A percentile compares a stretch with the other conserved stretches of the same genome.
Conservation (phyloP, 2,329 filamentous ascomycete species). For the Fusarium pseudonygamai region DNA sequence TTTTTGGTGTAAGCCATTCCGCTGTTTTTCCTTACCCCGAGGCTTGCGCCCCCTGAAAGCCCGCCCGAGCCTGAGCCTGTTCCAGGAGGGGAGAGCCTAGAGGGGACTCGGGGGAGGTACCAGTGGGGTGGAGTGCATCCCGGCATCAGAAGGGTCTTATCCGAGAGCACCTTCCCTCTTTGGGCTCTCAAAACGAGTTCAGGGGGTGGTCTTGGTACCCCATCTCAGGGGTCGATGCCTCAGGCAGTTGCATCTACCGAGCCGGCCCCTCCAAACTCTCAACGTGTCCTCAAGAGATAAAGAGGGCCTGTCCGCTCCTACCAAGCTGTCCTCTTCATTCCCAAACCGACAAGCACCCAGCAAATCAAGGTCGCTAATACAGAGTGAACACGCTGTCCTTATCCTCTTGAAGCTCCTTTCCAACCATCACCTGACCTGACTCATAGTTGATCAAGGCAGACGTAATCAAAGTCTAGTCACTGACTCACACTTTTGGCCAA, state of each 20-base stretch:
- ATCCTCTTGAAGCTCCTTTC: constrained; percentile 25
- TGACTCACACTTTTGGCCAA: constrained; percentile 40
- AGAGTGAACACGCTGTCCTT: constrained; percentile 44
- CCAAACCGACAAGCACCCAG: constrained; percentile 26
- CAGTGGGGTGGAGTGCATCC: background rate
- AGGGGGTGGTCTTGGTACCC: constrained; percentile 18
- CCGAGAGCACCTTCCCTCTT: constrained; percentile 26
- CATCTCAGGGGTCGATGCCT: constrained; percentile 41
- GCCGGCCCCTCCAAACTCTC: constrained; percentile 30
- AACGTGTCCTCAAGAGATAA: constrained; percentile 52
- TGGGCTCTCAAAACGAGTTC: constrained; percentile 12
- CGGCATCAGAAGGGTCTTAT: constrained; percentile 25
- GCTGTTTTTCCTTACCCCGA: too few species aligned
- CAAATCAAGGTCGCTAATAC: constrained; percentile 25
- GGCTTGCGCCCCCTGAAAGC: constrained; percentile 32
- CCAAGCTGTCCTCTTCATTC: constrained; percentile 17
- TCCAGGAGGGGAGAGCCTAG: constrained; percentile 10
- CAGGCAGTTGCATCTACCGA: constrained; percentile 39
- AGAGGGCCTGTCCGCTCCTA: constrained; percentile 43
- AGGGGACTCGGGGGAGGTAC: background rate
- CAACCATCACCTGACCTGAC: constrained; percentile 39
- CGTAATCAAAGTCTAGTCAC: constrained; percentile 19
- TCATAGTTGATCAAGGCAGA: constrained; percentile 34
- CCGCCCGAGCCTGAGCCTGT: constrained; percentile 4
- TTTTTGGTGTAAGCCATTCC: too few species aligned